Evolutionary conservation across 2,329 filamentous ascomycete genomes (phyloP), one percentile per base, ranked within the genome.

Genomic region (Westerdykella aurantiaca): DNA sequence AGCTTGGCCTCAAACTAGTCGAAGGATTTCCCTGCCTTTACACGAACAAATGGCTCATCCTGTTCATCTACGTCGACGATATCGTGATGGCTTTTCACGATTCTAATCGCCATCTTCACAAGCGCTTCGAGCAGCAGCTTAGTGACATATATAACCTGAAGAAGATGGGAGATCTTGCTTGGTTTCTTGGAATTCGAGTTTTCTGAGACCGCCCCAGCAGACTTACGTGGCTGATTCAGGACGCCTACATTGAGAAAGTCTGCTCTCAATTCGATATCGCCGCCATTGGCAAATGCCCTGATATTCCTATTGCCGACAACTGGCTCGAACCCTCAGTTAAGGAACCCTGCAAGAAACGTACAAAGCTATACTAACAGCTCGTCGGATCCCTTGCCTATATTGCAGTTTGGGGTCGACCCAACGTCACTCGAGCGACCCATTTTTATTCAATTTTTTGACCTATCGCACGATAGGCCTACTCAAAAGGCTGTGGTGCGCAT

Each of bases 381-480:
- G 43, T 59, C 34, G 48, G 53, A 11, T 52, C 37, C 5, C 38
- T 57, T 11, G 47, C 44, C 13, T 59, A n/a, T n/a, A n/a, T n/a
- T n/a, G n/a, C n/a, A n/a, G n/a, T n/a, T n/a, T n/a, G n/a, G n/a
- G n/a, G n/a, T n/a, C n/a, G n/a, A n/a, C n/a, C n/a, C n/a, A n/a
- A n/a, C n/a, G n/a, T n/a, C n/a, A n/a, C n/a, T n/a, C n/a, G n/a
- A n/a, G n/a, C n/a, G n/a, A n/a, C n/a, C n/a, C n/a, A n/a, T n/a
- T n/a, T n/a, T n/a, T n/a, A n/a, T n/a, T n/a, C n/a, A n/a, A n/a
- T n/a, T n/a, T n/a, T n/a, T n/a, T n/a, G n/a, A n/a, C n/a, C n/a
- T n/a, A n/a, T n/a, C n/a, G n/a, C n/a, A n/a, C n/a, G n/a, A n/a
- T n/a, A n/a, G n/a, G n/a, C n/a, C n/a, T n/a, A n/a, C n/a, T n/a